Conservation (phyloP, 2,329 filamentous ascomycete genomes). For the Colletotrichum lupini region DNA sequence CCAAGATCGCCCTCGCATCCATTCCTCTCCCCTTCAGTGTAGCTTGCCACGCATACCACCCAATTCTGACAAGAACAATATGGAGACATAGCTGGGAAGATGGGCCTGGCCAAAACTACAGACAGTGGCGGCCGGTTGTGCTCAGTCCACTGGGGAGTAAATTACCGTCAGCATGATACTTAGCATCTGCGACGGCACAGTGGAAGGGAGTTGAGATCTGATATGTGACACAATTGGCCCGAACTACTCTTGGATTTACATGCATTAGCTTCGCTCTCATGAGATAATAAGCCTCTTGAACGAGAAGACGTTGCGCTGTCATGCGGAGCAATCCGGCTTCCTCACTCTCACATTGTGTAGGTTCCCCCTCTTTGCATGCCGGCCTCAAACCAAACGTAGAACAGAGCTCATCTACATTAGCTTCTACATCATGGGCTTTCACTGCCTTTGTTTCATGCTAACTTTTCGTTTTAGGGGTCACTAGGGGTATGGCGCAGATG, state of each 20-base stretch:
- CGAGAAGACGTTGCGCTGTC: background rate
- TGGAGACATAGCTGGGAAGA: background rate
- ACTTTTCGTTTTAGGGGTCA: background rate
- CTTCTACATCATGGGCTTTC: background rate
- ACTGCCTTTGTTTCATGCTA: too few relatives aligned
- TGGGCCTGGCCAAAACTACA: background rate
- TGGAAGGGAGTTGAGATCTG: background rate
- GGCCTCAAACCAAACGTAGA: background rate
- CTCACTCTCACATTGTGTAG: background rate
- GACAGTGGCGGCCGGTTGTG: background rate
- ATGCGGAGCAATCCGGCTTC: background rate
- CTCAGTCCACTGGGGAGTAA: background rate
- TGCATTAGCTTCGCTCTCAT: background rate
- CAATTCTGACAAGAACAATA: background rate
- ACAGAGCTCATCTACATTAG: background rate
- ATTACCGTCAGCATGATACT: background rate
- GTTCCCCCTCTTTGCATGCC: background rate
- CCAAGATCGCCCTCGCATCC: background rate
- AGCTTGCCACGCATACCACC: background rate
- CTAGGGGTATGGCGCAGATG: background rate
- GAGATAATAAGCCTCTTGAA: background rate
- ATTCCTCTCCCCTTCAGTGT: background rate
- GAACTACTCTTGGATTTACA: background rate
- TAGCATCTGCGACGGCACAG: background rate
- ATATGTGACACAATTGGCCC: background rate